Percentiles rank a stretch among this genome's conserved stretches.
Evolutionary conservation across 2,329 filamentous ascomycete species (phyloP).

Genomic region (Colletotrichum agaves): DNA sequence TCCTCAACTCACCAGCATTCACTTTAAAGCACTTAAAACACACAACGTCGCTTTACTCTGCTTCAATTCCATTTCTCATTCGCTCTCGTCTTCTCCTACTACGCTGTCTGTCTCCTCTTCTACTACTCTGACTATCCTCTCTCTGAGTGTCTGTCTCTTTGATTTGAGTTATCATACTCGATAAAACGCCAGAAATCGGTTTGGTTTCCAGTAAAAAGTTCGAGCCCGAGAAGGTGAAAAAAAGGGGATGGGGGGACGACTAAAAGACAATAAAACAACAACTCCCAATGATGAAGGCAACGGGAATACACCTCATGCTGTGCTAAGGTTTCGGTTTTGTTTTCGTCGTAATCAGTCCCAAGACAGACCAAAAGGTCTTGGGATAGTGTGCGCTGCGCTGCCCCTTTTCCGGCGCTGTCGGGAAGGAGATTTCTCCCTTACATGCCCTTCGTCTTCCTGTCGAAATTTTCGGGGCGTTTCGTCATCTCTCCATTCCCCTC

Average conservation of each 20-base stretch:
- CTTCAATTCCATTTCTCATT: background rate
- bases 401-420: background rate
- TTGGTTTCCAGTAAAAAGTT: constrained; percentile 7
- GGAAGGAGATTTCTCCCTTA: constrained; percentile 10
- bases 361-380: constrained; percentile 4
- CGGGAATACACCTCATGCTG: constrained; percentile 29
- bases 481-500: constrained; percentile 18
- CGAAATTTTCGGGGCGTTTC: constrained; percentile 11
- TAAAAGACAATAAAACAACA: constrained; percentile 7
- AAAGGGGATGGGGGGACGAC: background rate
- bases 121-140: background rate
- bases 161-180: constrained; percentile 25
- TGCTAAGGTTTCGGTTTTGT: constrained; percentile 14
- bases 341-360: constrained; percentile 33
- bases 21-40: background rate
- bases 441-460: constrained; percentile 10
- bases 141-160: constrained; percentile 25
- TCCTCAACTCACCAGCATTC: background rate
- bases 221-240: background rate
- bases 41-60: too few species aligned
- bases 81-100: background rate
- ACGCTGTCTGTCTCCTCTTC: background rate
- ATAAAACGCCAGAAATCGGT: constrained; percentile 27
- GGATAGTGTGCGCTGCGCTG: background rate
- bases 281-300: constrained; percentile 37